Evolutionary conservation across 768 basidiomycete genomes (phyloP).

Genomic region (Clitopilus passeckerianus): DNA sequence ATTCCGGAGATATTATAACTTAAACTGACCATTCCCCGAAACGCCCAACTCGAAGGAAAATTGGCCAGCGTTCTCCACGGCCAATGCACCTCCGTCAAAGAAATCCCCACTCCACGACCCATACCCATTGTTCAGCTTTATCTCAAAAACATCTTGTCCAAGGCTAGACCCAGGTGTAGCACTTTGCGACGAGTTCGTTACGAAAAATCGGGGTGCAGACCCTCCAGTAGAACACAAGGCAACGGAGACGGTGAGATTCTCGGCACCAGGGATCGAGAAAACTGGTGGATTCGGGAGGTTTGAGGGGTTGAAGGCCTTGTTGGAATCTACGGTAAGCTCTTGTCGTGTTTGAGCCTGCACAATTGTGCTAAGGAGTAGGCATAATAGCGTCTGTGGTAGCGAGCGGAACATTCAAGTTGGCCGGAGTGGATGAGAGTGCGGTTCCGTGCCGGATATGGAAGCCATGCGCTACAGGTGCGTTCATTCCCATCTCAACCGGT

Average conservation of each 20-base stretch:
- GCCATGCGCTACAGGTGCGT: neutral
- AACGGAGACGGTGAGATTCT: slow-evolving; percentile 38
- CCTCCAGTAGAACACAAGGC: slow-evolving; percentile 38
- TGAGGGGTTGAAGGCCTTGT: slow-evolving; percentile 25
- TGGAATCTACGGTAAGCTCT: slow-evolving; percentile 28
- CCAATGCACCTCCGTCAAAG: slow-evolving; percentile 44
- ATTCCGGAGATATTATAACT: neutral
- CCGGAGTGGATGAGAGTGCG: neutral
- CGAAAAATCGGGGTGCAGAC: slow-evolving; percentile 47
- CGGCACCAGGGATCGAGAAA: slow-evolving; percentile 35
- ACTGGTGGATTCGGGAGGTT: slow-evolving; percentile 26
- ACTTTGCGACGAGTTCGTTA: slow-evolving; percentile 43
- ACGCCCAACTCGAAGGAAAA: slow-evolving; percentile 56
- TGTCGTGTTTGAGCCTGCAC: slow-evolving; percentile 25
- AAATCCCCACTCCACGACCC: slow-evolving; percentile 49
- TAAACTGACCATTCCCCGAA: slow-evolving; percentile 35
- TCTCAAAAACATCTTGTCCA: slow-evolving; percentile 40
- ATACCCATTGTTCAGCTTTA: slow-evolving; percentile 39
- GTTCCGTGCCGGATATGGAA: neutral
- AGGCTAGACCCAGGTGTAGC: slow-evolving; percentile 31
- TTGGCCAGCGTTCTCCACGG: slow-evolving; percentile 33
- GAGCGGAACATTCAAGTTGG: neutral
- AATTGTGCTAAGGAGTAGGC: slow-evolving; percentile 24
- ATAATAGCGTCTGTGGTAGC: slow-evolving; percentile 31
- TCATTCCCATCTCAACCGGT: neutral